These are phyloP conservation scores for Coffea eugenioides DNA, from an alignment of 257 asterid genomes.

Conservation along the genomic window DNA sequence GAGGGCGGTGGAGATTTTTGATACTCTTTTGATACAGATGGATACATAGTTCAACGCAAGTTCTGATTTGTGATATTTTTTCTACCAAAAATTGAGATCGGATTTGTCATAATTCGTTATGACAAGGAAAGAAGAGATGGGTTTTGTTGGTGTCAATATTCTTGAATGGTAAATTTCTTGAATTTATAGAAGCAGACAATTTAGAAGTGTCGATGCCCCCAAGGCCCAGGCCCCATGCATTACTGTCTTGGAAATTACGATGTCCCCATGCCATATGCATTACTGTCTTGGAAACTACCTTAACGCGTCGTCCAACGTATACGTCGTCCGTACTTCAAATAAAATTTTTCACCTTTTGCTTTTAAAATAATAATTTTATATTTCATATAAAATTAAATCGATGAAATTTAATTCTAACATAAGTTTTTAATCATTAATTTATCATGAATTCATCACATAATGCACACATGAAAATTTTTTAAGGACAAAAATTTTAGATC, in stretches of 20 bases:
- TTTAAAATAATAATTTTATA: too few relatives aligned
- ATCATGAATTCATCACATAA: too few relatives aligned
- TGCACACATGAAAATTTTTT: too few relatives aligned
- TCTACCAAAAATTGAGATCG: neutral
- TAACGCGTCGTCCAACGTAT: neutral
- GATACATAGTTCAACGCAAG: conserved; percentile 8
- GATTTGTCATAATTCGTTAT: neutral
- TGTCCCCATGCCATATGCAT: too few relatives aligned
- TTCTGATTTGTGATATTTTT: neutral
- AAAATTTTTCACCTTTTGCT: too few relatives aligned
- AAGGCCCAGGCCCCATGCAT: neutral
- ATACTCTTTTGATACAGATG: neutral
- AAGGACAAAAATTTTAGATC: too few relatives aligned
- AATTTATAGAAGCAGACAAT: neutral
- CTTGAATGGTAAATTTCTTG: neutral
- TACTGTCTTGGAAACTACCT: neutral
- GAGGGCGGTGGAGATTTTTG: conserved; percentile 20
- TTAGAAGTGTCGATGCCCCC: neutral
- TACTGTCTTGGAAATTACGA: neutral
- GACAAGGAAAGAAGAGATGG: neutral
- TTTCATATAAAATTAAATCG: too few relatives aligned
- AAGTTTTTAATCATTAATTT: too few relatives aligned
- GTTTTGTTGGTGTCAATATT: neutral
- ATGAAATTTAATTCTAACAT: too few relatives aligned
- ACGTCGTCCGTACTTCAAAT: too few relatives aligned